Evolutionary conservation across 202 grass and related monocot species (phyloP).

Genomic region (Carex arenaria): DNA sequence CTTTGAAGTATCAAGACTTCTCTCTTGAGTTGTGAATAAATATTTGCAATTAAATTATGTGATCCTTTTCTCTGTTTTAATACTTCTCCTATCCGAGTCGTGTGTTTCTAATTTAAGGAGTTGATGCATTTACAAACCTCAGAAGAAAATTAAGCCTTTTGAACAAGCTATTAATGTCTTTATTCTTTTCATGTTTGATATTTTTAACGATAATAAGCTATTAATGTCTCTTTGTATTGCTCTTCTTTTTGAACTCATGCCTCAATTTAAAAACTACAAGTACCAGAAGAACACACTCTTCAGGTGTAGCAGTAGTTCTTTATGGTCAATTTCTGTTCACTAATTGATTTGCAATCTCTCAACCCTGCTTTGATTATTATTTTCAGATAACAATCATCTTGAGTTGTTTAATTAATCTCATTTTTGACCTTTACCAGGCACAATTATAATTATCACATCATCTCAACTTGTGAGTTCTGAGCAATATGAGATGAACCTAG

Average conservation of each 20-base stretch:
- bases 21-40: background rate
- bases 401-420: background rate
- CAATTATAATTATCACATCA: background rate
- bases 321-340: background rate
- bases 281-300: background rate
- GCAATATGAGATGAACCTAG: constrained; percentile 37
- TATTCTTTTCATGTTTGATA: background rate
- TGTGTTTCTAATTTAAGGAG: background rate
- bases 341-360: background rate
- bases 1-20: background rate
- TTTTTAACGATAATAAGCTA: background rate
- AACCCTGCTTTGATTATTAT: background rate
- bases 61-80: background rate
- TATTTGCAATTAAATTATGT: background rate
- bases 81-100: background rate
- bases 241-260: background rate
- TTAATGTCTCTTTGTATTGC: background rate
- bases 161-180: background rate
- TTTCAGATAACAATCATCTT: background rate
- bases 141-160: background rate
- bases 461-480: background rate
- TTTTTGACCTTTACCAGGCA: background rate
- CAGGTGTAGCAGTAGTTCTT: background rate
- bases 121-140: background rate
- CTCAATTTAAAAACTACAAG: background rate